phyloP scores from a whole-genome alignment of 2,329 filamentous ascomycete genomes.

The Dothidotthia symphoricarpi region DNA sequence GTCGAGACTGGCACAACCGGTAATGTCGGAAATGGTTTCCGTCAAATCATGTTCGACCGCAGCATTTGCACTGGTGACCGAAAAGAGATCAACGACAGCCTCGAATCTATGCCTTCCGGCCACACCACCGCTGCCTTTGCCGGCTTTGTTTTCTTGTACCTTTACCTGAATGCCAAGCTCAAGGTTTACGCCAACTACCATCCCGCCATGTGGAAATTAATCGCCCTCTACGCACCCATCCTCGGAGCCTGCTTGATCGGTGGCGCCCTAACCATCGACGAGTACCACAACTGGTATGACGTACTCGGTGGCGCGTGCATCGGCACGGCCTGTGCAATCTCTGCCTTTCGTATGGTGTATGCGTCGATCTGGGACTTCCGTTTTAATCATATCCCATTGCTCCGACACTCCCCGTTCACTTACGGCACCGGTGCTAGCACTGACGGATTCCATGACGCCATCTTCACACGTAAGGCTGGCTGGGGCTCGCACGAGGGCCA shows the following conservation, averaged over 20 bases:
- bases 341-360: slow-evolving; percentile 65
- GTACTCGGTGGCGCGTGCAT: slow-evolving; percentile 65
- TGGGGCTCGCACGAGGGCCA: slow-evolving; percentile 53
- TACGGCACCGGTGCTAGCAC: slow-evolving; percentile 46
- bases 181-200: slow-evolving; percentile 74
- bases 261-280: slow-evolving; percentile 67
- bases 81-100: slow-evolving; percentile 64
- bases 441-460: slow-evolving; percentile 52
- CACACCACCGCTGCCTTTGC: slow-evolving; percentile 73
- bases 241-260: slow-evolving; percentile 67
- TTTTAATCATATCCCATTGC: slow-evolving; percentile 65
- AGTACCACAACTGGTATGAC: slow-evolving; percentile 73
- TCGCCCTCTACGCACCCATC: slow-evolving; percentile 63
- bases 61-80: slow-evolving; percentile 68
- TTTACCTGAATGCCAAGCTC: slow-evolving; percentile 77
- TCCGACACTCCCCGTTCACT: slow-evolving; percentile 56
- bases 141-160: slow-evolving; percentile 66
- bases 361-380: slow-evolving; percentile 68
- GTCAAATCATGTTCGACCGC: slow-evolving; percentile 65
- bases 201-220: slow-evolving; percentile 70
- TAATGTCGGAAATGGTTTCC: slow-evolving; percentile 53
- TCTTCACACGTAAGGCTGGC: slow-evolving; percentile 60
- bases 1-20: slow-evolving; percentile 51
- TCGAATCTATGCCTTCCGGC: slow-evolving; percentile 71
- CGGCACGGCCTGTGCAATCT: slow-evolving; percentile 64